phyloP scores from a whole-genome alignment of 164 flowering plant genomes.

The Echeveria elegans region DNA sequence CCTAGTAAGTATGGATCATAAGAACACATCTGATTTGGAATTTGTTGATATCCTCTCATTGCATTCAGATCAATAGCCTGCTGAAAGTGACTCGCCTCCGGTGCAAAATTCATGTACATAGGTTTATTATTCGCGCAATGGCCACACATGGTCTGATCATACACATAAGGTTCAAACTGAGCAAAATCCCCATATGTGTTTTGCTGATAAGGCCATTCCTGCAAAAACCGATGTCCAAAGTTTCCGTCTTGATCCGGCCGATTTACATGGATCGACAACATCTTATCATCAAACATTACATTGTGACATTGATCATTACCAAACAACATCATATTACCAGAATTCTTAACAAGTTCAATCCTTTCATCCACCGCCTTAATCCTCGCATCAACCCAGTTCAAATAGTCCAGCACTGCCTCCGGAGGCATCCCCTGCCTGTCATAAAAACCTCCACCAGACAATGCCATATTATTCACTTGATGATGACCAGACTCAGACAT shows the following conservation, averaged over 20 bases:
- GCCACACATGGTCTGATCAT: background rate
- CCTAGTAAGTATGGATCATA: constrained; percentile 2
- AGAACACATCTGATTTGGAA: background rate
- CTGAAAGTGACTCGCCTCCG: background rate
- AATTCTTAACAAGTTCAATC: background rate
- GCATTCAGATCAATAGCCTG: background rate
- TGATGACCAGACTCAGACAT: background rate
- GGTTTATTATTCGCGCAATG: background rate
- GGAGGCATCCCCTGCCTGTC: background rate
- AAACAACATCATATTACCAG: background rate
- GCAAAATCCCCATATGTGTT: background rate
- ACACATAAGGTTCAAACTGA: background rate
- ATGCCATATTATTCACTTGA: background rate
- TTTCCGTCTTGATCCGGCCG: background rate
- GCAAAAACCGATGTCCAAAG: background rate
- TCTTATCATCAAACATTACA: background rate
- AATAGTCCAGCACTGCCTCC: background rate
- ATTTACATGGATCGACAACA: background rate
- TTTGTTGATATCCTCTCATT: background rate
- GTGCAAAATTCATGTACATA: background rate
- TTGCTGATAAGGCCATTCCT: background rate
- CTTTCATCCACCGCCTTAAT: background rate
- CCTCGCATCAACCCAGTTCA: constrained; percentile 1
- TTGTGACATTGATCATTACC: background rate
- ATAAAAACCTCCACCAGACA: background rate